Conservation (phyloP, 1,284 basidiomycete species). For the Tilletia setariae region DNA sequence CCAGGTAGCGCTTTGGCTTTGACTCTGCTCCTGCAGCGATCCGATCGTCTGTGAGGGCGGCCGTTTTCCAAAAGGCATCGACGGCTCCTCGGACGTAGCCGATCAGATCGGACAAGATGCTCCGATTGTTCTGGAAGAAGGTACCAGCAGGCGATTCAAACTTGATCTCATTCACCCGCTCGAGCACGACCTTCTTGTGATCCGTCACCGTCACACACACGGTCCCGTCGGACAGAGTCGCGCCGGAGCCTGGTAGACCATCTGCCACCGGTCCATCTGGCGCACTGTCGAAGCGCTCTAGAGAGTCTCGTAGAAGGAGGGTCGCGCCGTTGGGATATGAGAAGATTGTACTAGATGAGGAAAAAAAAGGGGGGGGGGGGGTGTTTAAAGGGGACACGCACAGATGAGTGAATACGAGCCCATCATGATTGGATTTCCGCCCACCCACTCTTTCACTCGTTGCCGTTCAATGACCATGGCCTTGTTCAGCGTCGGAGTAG, state of each 20-base stretch:
- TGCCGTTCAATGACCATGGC: constrained; percentile 66
- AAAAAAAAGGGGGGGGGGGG: too few relatives aligned
- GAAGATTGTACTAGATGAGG: constrained; percentile 65
- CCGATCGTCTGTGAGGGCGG: neutral
- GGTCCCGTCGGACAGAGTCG: constrained; percentile 17
- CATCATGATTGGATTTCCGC: neutral
- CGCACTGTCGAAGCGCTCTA: constrained; percentile 55
- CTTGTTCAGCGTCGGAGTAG: constrained; percentile 75
- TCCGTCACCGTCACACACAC: constrained; percentile 64
- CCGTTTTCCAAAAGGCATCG: constrained; percentile 11
- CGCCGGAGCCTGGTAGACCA: constrained; percentile 20
- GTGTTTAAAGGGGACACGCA: too few relatives aligned
- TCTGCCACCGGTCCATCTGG: constrained; percentile 24
- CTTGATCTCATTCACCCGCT: constrained; percentile 73
- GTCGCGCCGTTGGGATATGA: constrained; percentile 87
- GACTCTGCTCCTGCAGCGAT: neutral
- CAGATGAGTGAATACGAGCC: constrained; percentile 12
- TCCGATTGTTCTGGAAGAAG: constrained; percentile 99
- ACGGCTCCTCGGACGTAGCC: constrained; percentile 66
- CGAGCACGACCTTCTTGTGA: constrained; percentile 75
- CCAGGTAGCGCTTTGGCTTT: constrained; percentile 32
- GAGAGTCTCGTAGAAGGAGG: constrained; percentile 82
- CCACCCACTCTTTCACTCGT: constrained; percentile 67
- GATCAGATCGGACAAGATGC: constrained; percentile 78
- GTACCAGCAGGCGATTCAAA: constrained; percentile 81